Evolutionary conservation across 805 yeast genomes (phyloP).

Genomic region (Barnettozyma vustinii): DNA sequence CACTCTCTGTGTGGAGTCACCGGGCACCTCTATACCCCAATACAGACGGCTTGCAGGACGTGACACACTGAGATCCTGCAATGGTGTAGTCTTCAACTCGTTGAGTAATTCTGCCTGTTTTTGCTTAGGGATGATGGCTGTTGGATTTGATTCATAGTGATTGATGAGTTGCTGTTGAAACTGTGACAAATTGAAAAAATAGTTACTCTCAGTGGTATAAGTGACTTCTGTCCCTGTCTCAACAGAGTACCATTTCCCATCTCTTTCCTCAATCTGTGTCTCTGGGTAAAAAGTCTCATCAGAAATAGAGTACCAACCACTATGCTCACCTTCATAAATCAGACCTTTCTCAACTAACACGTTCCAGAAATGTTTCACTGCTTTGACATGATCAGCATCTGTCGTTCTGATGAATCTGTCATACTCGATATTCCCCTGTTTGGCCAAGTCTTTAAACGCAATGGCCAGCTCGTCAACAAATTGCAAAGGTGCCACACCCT

Average conservation of each 20-base stretch:
- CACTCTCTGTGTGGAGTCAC: slow-evolving; percentile 68
- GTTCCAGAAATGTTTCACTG: slow-evolving; percentile 71
- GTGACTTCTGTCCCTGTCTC: slow-evolving; percentile 77
- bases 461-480: slow-evolving; percentile 69
- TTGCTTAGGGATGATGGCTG: slow-evolving; percentile 61
- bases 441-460: slow-evolving; percentile 62
- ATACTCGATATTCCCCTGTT: slow-evolving; percentile 48
- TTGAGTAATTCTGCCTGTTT: slow-evolving; percentile 49
- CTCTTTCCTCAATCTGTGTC: slow-evolving; percentile 47
- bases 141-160: slow-evolving; percentile 41
- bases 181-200: slow-evolving; percentile 71
- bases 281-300: slow-evolving; percentile 95
- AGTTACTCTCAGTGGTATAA: slow-evolving; percentile 76
- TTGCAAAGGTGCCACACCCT: slow-evolving; percentile 47
- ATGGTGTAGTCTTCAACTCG: slow-evolving; percentile 44
- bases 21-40: slow-evolving; percentile 93
- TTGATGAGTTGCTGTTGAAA: slow-evolving; percentile 52
- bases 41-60: slow-evolving; percentile 70
- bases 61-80: slow-evolving; percentile 79
- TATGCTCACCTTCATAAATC: slow-evolving; percentile 77
- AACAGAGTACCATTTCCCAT: slow-evolving; percentile 39
- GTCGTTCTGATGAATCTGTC: slow-evolving; percentile 90
- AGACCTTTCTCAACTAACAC: slow-evolving; percentile 50
- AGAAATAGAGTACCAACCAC: slow-evolving; percentile 92
- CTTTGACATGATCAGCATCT: slow-evolving; percentile 64